Base-by-base conservation (phyloP, 2,329 filamentous ascomycete genomes). In the Calonectria montana region DNA sequence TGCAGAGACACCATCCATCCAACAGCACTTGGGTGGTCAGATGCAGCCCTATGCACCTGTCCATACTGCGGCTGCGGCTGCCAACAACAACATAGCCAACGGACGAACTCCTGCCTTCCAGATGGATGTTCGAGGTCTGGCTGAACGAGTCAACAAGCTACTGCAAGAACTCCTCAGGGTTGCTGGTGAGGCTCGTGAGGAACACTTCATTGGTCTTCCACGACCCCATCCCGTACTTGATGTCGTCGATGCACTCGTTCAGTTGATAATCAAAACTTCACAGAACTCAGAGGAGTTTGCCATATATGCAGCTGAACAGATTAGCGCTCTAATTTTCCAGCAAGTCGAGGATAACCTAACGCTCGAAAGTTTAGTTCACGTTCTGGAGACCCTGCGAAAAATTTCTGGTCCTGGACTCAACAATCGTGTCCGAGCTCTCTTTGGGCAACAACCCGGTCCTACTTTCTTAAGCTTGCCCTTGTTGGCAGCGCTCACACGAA, bases 221-320 rank as follows among this genome's bases (percentile, higher is more conserved):
- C 84, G 90, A 23, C 87, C 89, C 10, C 89, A 92, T 76, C 83
- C 87, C 5, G 87, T 93, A 12, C 81, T 92, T n/a, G 91, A 93
- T 67, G 85, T 91, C 13, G 87, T 92, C 13, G 91, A 93, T 80
- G 88, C 89, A 0, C 83, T 93, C 41, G 88, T 91, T 8, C 88
- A 90, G 78, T 84, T 90, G 18, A 89, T 92, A 70, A 92, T 93
- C 79, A 91, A 91, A 81, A 89, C 87, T 2, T 89, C 89, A 10
- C 90, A 92, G 76, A 88, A 85, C 45, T 90, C 89, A 0, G 91
- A 92, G 53, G 89, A 91, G 21, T 89, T 90, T 71, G 87, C 88
- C 41, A 85, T 89, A 3, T 90, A 87, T 70, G 89, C 90, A 16
- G 89, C 90, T 1, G 90, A 91, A 73, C 88, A 91, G 74, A 90